These are phyloP conservation scores for Filobasidium uniguttulatum DNA, from an alignment of 1,284 basidiomycete species.

Conservation along the genomic window DNA sequence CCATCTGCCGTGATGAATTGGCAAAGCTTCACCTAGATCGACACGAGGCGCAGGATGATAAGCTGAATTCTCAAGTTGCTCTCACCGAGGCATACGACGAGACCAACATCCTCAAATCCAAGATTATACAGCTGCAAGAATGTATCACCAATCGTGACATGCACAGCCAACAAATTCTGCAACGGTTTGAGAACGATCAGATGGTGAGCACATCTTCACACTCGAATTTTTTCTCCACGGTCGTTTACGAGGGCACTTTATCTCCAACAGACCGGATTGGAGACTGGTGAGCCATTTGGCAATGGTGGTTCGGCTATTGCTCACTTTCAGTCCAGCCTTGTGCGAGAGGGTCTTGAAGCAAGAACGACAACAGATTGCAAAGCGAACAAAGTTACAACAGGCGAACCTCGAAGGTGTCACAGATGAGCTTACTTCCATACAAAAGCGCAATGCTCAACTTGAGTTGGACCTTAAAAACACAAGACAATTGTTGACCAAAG, in stretches of 20 bases:
- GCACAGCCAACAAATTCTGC: neutral
- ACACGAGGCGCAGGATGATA: neutral
- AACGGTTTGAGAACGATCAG: neutral
- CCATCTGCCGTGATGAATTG: neutral
- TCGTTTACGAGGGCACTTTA: neutral
- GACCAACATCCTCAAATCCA: conserved; percentile 26
- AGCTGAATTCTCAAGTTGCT: neutral
- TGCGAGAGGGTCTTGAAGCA: too few species aligned
- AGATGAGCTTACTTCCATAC: neutral
- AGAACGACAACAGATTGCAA: neutral
- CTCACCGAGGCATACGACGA: neutral
- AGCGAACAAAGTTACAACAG: neutral
- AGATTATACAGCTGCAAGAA: conserved; percentile 63
- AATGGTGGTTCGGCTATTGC: too few species aligned
- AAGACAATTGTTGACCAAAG: neutral
- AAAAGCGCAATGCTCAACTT: neutral
- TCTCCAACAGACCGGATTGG: neutral
- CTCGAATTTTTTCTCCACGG: neutral
- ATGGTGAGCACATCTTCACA: neutral
- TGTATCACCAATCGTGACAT: conserved; percentile 48
- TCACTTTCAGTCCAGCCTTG: too few species aligned
- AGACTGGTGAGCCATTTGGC: neutral
- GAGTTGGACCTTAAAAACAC: neutral
- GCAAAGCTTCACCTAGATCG: neutral
- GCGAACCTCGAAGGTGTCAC: neutral